Evolutionary conservation across 192 early-diverging fungal species (phyloP).

Genomic region (Rhizophagus clarus): DNA sequence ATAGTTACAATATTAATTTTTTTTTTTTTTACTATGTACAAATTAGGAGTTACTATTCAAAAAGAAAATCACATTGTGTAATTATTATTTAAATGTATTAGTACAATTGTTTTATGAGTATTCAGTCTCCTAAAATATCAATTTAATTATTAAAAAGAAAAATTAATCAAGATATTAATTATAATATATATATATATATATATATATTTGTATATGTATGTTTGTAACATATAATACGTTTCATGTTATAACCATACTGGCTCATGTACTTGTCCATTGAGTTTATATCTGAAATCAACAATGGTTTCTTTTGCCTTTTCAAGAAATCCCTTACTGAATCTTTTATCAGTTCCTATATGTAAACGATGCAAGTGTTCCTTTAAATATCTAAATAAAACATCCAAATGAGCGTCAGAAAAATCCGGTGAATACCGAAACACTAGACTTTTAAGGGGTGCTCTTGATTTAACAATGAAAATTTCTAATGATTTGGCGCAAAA

Average conservation of each 20-base stretch:
- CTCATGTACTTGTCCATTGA: background rate
- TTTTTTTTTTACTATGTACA: no score
- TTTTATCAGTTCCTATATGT: background rate
- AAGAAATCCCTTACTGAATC: background rate
- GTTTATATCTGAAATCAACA: background rate
- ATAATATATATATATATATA: no score
- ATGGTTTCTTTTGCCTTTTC: background rate
- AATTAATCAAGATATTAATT: no score
- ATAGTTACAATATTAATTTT: no score
- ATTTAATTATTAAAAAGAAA: no score
- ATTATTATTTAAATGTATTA: no score
- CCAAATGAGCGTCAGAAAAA: conserved; percentile 11
- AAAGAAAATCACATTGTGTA: no score
- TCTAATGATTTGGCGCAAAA: background rate
- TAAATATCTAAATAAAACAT: conserved; percentile 1
- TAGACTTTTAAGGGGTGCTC: background rate
- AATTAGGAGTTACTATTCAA: no score
- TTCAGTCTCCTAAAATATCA: no score
- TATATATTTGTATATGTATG: no score
- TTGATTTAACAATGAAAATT: background rate
- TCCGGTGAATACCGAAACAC: background rate
- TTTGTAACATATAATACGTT: no score
- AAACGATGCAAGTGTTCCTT: background rate
- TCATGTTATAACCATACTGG: background rate
- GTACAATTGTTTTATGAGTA: no score